Evolutionary conservation across 73 alveolate genomes (phyloP).

Genomic region (Strombidium stylifer): DNA sequence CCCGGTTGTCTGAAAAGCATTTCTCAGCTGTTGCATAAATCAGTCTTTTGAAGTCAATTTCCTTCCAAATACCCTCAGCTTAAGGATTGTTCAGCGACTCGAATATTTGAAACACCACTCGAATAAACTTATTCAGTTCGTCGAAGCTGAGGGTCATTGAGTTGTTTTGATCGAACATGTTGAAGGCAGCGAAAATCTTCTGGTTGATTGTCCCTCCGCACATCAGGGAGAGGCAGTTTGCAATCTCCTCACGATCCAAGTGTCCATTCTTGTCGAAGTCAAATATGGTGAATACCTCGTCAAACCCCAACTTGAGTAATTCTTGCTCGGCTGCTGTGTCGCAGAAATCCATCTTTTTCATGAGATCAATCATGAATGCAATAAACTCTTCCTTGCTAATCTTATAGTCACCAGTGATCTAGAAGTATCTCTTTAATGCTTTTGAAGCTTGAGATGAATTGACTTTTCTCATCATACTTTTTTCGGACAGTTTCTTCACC

Average conservation of each 20-base stretch:
- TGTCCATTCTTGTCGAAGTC: slow-evolving; percentile 26
- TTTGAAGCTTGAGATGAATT: slow-evolving; percentile 14
- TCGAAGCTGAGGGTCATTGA: slow-evolving; percentile 18
- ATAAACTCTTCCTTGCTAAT: neutral
- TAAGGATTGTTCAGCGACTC: neutral
- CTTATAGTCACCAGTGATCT: neutral
- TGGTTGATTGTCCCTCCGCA: slow-evolving; percentile 29
- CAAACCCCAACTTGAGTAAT: neutral
- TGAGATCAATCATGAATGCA: slow-evolving; percentile 7
- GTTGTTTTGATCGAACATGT: slow-evolving; percentile 9
- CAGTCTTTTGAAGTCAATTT: neutral
- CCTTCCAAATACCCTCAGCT: neutral
- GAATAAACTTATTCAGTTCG: neutral
- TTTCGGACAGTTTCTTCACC: slow-evolving; percentile 1
- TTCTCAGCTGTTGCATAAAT: slow-evolving; percentile 16
- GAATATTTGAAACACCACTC: slow-evolving; percentile 12
- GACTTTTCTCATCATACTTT: slow-evolving; percentile 2
- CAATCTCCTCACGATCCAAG: slow-evolving; percentile 17
- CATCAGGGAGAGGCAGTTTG: slow-evolving; percentile 29
- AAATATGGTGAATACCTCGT: slow-evolving; percentile 16
- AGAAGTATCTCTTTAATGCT: slow-evolving; percentile 7
- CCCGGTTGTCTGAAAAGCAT: slow-evolving; percentile 18
- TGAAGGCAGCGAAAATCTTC: slow-evolving; percentile 28
- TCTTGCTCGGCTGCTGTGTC: neutral
- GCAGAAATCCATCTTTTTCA: neutral